Evolutionary conservation across 2,329 filamentous ascomycete genomes (phyloP).

Genomic region (Aspergillus neotritici): DNA sequence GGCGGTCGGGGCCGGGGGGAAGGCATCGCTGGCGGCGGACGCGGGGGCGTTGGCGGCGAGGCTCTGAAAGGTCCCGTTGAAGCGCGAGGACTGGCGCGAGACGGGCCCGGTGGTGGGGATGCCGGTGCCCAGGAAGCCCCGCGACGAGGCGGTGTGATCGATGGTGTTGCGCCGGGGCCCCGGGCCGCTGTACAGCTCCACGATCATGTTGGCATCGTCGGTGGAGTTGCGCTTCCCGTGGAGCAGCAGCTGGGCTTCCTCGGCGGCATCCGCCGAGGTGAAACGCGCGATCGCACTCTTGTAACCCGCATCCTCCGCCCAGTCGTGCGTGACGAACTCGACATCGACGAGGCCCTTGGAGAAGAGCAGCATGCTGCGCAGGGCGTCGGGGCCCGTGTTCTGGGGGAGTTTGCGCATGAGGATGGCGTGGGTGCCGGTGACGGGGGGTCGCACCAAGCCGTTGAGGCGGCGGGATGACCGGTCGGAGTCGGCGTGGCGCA

Average conservation of each 20-base stretch:
- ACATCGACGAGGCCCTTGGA: slow-evolving; percentile 57
- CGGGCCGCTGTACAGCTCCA: slow-evolving; percentile 48
- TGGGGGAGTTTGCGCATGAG: slow-evolving; percentile 56
- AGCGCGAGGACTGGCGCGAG: slow-evolving; percentile 53
- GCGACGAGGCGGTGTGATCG: slow-evolving; percentile 40
- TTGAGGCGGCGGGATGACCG: slow-evolving; percentile 32
- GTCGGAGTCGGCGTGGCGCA: slow-evolving; percentile 33
- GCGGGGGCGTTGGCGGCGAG: slow-evolving; percentile 44
- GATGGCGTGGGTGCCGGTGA: slow-evolving; percentile 39
- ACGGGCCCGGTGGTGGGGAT: slow-evolving; percentile 36
- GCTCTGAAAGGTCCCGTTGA: slow-evolving; percentile 56
- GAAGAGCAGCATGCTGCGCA: slow-evolving; percentile 61
- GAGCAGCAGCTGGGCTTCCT: slow-evolving; percentile 55
- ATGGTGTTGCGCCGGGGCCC: slow-evolving; percentile 48
- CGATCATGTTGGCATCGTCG: slow-evolving; percentile 54
- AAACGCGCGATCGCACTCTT: slow-evolving; percentile 56
- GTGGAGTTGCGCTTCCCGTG: slow-evolving; percentile 59
- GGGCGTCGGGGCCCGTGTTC: slow-evolving; percentile 53
- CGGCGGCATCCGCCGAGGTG: slow-evolving; percentile 50
- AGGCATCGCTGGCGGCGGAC: slow-evolving; percentile 47
- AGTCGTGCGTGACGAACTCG: slow-evolving; percentile 52
- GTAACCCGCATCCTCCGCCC: slow-evolving; percentile 53
- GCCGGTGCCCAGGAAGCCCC: slow-evolving; percentile 26
- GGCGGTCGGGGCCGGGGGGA: slow-evolving; percentile 40
- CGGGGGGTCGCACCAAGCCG: slow-evolving; percentile 27